A percentile compares a stretch with the other conserved stretches of the same genome.
These are phyloP conservation scores for Magnolia sinica DNA, from an alignment of 164 flowering plant species.

Conservation along the genomic window DNA sequence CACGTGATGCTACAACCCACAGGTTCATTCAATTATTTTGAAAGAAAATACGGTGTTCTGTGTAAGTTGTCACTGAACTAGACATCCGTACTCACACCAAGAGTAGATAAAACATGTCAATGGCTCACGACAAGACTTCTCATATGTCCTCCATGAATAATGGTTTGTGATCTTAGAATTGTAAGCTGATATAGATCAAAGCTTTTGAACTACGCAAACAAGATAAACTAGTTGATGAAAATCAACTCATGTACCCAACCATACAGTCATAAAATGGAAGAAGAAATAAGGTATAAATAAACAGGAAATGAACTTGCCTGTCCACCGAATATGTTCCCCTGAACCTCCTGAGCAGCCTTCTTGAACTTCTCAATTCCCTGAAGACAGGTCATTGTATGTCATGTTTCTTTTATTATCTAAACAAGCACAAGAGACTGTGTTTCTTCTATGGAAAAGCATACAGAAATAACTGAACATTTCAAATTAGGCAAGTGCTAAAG, in stretches of 20 bases:
- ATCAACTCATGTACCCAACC: neutral
- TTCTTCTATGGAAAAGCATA: neutral
- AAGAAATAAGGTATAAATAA: neutral
- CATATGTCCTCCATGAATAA: neutral
- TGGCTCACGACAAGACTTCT: neutral
- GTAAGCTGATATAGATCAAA: neutral
- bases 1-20: too few species aligned
- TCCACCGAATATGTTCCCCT: conserved; percentile 76
- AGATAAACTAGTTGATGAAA: too few species aligned
- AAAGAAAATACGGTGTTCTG: neutral
- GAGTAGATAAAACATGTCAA: neutral
- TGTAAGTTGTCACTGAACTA: neutral
- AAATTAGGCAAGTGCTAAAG: neutral
- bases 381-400: conserved; percentile 7
- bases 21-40: neutral
- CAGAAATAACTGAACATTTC: neutral
- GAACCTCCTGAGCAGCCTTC: conserved; percentile 83
- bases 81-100: neutral
- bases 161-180: neutral
- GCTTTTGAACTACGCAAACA: neutral
- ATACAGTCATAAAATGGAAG: neutral
- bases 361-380: conserved; percentile 98
- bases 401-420: conserved; percentile 7
- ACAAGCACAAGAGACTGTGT: neutral
- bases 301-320: conserved; percentile 45